A percentile compares a stretch with the other conserved stretches of the same genome.
These are phyloP conservation scores for Trypanosoma brucei DNA, from an alignment of 208 protist genomes.

Conservation along the genomic window DNA sequence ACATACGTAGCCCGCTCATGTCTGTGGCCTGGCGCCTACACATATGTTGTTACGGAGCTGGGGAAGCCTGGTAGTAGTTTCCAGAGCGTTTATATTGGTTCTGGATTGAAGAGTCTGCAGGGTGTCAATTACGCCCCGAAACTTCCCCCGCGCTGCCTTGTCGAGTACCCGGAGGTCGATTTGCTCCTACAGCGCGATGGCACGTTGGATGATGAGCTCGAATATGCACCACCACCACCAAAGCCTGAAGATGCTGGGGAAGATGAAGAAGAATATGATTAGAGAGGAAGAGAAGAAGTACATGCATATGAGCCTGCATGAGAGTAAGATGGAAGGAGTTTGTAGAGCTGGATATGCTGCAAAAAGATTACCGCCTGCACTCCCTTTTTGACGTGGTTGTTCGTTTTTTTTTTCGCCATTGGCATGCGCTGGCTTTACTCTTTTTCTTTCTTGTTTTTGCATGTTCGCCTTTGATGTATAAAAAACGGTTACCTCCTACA, in stretches of 20 bases:
- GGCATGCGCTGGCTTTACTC: too few relatives aligned
- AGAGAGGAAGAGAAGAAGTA: constrained; percentile 1
- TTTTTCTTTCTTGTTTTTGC: too few relatives aligned
- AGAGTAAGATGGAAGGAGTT: too few relatives aligned
- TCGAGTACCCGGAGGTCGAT: constrained; percentile 72
- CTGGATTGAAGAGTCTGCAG: constrained; percentile 75
- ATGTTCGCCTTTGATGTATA: too few relatives aligned
- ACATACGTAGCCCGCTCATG: constrained; percentile 78
- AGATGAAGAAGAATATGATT: constrained; percentile 63
- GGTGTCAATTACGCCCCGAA: constrained; percentile 58
- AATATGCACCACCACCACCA: constrained; percentile 75
- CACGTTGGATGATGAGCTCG: constrained; percentile 84
- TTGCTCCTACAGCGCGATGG: constrained; percentile 74
- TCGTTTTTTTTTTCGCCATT: too few relatives aligned
- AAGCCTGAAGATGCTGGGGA: constrained; percentile 36
- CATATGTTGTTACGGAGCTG: constrained; percentile 63
- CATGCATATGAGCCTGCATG: too few relatives aligned
- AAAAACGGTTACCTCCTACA: too few relatives aligned
- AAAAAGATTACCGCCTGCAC: too few relatives aligned
- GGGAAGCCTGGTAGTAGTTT: constrained; percentile 68
- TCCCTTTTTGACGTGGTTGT: too few relatives aligned
- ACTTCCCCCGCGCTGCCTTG: constrained; percentile 62
- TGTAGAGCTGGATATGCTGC: too few relatives aligned
- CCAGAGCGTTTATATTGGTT: constrained; percentile 81
- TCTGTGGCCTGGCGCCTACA: constrained; percentile 83